Evolutionary conservation across 2,329 filamentous ascomycete genomes (phyloP), one percentile per base, ranked within the genome.

Genomic region (Neofusicoccum laricinum): DNA sequence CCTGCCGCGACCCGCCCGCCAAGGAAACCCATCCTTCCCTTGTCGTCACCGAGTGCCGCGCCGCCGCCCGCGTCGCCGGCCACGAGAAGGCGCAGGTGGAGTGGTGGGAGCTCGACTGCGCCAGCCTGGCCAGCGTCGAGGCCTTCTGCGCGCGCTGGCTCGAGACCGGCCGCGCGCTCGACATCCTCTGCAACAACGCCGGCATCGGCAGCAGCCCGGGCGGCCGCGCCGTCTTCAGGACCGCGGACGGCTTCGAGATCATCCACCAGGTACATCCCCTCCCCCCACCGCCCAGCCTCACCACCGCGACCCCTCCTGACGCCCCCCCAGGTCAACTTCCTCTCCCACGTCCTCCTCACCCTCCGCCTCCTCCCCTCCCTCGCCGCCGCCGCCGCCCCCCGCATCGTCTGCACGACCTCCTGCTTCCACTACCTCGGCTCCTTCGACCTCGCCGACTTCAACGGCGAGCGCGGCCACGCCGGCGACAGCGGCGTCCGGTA

Each of bases 241-340:
- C 72, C 2, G 65, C 67, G 46, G 73, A 76, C 64, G 74, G 73
- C 10, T 73, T 75, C 57, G 70, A 75, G 58, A 66, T 73, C 4
- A 61, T 74, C 25, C 73, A 76, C 17, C 57, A 61, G 41, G 57
- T 46, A n/a, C n/a, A n/a, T n/a, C n/a, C n/a, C n/a, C n/a, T n/a
- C n/a, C n/a, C n/a, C n/a, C n/a, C n/a, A n/a, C n/a, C n/a, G n/a
- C n/a, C n/a, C n/a, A n/a, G n/a, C n/a, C n/a, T n/a, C n/a, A n/a
- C n/a, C n/a, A n/a, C n/a, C n/a, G n/a, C n/a, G n/a, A n/a, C n/a
- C n/a, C n/a, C n/a, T n/a, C n/a, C n/a, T n/a, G n/a, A n/a, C n/a
- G n/a, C n/a, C n/a, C n/a, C n/a, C n/a, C n/a, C n/a, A 75, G 66
- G 70, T 75, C 65, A 75, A 76, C 66, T 71, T 75, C 61, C 41